Evolutionary conservation across 768 basidiomycete species (phyloP), one percentile per base, ranked within the genome.

Genomic region (Agrocybe pediades): DNA sequence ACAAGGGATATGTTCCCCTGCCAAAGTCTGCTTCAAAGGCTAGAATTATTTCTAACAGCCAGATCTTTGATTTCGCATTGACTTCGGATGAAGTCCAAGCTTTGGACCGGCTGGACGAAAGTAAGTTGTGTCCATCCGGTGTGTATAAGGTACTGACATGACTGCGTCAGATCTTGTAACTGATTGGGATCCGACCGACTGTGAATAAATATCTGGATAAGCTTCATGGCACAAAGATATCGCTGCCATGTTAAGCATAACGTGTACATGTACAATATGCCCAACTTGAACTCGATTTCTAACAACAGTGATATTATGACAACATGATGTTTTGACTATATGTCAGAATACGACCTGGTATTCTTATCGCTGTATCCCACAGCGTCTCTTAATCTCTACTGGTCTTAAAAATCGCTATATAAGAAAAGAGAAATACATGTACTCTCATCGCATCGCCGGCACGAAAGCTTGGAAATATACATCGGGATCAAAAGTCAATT

Each of bases 51-150:
- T 70, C 77, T 1, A 91, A 92, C 64, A 70, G 76, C 2, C 68
- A 85, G 23, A 70, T 91, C 3, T 92, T 79, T 58, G 81, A 86
- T 61, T 90, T 89, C 55, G 75, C 78, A 50, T 71, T 90, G 2
- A 65, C 70, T 8, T 59, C 69, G 15, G 72, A 75, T 5, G 86
- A 86, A 44, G 73, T 90, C 52, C 58, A 52, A 0, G 58, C 64
- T 30, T 65, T 90, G 25, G 83, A 86, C 62, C 68, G 59, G 2
- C 70, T 83, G 4, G 81, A 88, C 59, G 75, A 84, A 73, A 76
- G 85, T 71, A 53, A 59, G 74, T 59, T 23, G 8, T 1, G 33
- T 44, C 24, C 41, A 24, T 5, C 36, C n/a, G 9, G 21, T 23
- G 21, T 25, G 15, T 26, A 13, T 21, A 41, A 39, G 36, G 15